A percentile compares a stretch with the other conserved stretches of the same genome.
These are phyloP conservation scores for Podospora comata DNA, from an alignment of 495 filamentous ascomycete genomes.

Conservation along the genomic window DNA sequence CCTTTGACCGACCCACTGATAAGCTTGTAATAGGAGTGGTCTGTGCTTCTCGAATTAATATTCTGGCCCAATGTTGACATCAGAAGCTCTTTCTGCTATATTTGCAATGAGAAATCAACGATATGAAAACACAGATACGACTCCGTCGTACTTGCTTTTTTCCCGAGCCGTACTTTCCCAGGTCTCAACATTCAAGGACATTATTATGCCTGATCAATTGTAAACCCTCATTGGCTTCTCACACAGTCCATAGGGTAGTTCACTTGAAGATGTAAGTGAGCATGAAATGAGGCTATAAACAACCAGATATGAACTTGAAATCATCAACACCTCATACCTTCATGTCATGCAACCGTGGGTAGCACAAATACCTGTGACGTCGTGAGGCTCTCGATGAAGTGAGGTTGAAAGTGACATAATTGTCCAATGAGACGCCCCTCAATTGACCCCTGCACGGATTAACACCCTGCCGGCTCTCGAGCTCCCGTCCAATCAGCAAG, in stretches of 20 bases:
- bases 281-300: neutral
- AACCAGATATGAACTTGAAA: neutral
- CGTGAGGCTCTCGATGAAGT: neutral
- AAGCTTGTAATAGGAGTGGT: constrained; percentile 3
- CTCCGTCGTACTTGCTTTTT: no score
- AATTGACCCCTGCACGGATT: constrained; percentile 20
- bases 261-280: no score
- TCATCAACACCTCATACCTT: neutral
- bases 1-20: constrained; percentile 18
- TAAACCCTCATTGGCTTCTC: no score
- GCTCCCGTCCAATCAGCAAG: constrained; percentile 17
- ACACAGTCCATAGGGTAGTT: no score
- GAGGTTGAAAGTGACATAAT: neutral
- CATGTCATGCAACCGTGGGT: neutral
- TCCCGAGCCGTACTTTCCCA: no score
- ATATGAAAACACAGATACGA: no score
- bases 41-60: constrained; percentile 8
- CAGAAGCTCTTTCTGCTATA: neutral
- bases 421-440: constrained; percentile 17
- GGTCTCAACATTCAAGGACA: no score
- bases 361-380: neutral
- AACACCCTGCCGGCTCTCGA: constrained; percentile 17
- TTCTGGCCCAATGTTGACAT: neutral
- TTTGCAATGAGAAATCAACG: no score
- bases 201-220: no score